Evolutionary conservation across 2,329 filamentous ascomycete species (phyloP), one percentile per base, ranked within the genome.

Genomic region (Colletotrichum nymphaeae): DNA sequence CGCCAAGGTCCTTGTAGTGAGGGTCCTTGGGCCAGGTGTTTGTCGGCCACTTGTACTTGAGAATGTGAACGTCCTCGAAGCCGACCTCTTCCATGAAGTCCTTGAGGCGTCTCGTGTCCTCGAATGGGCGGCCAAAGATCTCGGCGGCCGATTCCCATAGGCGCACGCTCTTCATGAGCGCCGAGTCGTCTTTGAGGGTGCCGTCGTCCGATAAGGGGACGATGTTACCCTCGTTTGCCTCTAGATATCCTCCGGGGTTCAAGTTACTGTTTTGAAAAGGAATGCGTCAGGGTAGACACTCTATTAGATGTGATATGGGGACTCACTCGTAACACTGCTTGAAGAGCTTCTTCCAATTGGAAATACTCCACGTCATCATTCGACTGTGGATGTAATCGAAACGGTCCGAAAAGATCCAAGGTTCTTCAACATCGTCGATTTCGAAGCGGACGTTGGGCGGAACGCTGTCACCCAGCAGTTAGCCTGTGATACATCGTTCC

Each of bases 401-500:
- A 4, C 24, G 24, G 24, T 26, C 24, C 24, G 24, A 26, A 14
- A 74, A 83, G 2, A 77, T 77, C 83, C 82, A 84, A 52, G 75
- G 53, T 56, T 79, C 76, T 19, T 82, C 80, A 1, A 78, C 67
- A 69, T 84, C 82, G 66, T 84, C 82, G 66, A 84, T 76, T 55
- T 84, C 81, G 74, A 88, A 88, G 7, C 75, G 77, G 35, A 86
- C 80, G 64, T 88, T 88, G 0, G 83, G 82, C 0, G 86, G 85
- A 1, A 83, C 83, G 19, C 67, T 70, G 16, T 19, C 2, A 5
- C 5, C 14, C 14, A 7, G 14, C 5, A 42, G 37, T 42, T 14
- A 42, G 37, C 24, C 24, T 26, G 24, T 26, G 24, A 26, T 26
- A 24, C 24, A 24, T 24, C 24, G 24, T 24, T 24, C 24, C 24